Conservation (phyloP, 2,329 filamentous ascomycete genomes). For the Blastomyces gilchristii region DNA sequence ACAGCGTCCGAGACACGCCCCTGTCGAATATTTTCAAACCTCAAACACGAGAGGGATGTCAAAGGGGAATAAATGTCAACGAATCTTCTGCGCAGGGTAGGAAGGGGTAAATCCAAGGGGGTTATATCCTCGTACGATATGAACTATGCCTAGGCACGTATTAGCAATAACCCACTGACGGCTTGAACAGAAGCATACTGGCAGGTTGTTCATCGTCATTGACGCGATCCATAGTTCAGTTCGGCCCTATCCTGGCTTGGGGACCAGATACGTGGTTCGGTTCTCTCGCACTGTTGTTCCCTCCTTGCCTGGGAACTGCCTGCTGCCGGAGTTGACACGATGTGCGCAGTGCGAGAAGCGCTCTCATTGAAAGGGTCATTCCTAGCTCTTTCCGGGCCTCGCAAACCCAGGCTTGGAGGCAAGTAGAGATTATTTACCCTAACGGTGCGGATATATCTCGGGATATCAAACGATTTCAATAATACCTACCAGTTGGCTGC, state of each 20-base stretch:
- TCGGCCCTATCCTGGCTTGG: background rate
- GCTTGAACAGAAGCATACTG: background rate
- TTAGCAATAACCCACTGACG: background rate
- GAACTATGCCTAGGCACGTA: background rate
- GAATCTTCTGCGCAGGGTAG: background rate
- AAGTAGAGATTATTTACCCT: background rate
- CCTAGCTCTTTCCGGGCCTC: background rate
- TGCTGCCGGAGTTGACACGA: background rate
- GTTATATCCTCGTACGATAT: background rate
- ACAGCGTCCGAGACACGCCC: background rate
- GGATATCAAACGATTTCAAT: background rate
- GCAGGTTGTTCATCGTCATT: background rate
- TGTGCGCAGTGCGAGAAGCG: background rate
- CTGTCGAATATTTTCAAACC: background rate
- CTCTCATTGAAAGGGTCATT: background rate
- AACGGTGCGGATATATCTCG: background rate
- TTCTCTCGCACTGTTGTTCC: background rate
- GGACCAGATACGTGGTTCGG: background rate
- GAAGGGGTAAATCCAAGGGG: background rate
- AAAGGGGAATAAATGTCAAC: background rate
- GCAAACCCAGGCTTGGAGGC: background rate
- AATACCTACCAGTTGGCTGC: background rate
- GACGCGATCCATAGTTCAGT: background rate
- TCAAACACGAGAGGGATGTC: background rate
- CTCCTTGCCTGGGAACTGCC: background rate